Conservation (phyloP, 2,329 filamentous ascomycete species). For the Talaromyces marneffei region DNA sequence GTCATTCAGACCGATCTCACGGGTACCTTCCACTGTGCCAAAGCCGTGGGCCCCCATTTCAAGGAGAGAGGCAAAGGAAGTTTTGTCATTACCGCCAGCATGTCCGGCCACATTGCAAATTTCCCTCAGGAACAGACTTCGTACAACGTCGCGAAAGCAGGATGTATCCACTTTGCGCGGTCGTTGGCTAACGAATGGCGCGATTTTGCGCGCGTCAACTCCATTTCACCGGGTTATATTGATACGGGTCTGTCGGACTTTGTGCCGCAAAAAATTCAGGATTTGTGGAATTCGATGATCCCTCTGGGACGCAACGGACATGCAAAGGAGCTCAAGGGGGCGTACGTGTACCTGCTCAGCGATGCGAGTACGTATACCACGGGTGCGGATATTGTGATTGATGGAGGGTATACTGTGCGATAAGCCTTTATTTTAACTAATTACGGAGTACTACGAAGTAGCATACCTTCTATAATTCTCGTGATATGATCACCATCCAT, state of each 20-base stretch:
- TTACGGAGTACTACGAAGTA: not conserved
- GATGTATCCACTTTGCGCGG: slow-evolving; percentile 58
- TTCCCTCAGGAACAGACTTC: slow-evolving; percentile 60
- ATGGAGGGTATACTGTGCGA: slow-evolving; percentile 46
- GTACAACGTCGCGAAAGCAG: slow-evolving; percentile 63
- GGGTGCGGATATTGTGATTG: slow-evolving; percentile 44
- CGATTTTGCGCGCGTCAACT: slow-evolving; percentile 63
- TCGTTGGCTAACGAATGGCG: slow-evolving; percentile 65
- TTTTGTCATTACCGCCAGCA: slow-evolving; percentile 62
- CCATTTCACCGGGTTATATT: slow-evolving; percentile 63
- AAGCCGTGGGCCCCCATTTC: slow-evolving; percentile 78
- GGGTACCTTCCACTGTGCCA: slow-evolving; percentile 79
- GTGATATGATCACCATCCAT: not conserved
- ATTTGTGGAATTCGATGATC: slow-evolving; percentile 56
- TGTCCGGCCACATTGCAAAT: slow-evolving; percentile 52
- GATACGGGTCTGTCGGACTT: slow-evolving; percentile 63
- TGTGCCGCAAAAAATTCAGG: slow-evolving; percentile 52
- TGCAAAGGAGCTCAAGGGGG: slow-evolving; percentile 61
- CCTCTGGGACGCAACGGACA: slow-evolving; percentile 57
- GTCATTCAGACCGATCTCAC: slow-evolving; percentile 82
- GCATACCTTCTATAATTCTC: not conserved
- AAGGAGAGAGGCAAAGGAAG: slow-evolving; percentile 59
- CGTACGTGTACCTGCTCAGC: slow-evolving; percentile 45
- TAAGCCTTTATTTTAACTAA: slow-evolving; percentile 19
- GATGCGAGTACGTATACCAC: slow-evolving; percentile 48